phyloP scores from a whole-genome alignment of 805 yeast species.

The Wickerhamia fluorescens region DNA sequence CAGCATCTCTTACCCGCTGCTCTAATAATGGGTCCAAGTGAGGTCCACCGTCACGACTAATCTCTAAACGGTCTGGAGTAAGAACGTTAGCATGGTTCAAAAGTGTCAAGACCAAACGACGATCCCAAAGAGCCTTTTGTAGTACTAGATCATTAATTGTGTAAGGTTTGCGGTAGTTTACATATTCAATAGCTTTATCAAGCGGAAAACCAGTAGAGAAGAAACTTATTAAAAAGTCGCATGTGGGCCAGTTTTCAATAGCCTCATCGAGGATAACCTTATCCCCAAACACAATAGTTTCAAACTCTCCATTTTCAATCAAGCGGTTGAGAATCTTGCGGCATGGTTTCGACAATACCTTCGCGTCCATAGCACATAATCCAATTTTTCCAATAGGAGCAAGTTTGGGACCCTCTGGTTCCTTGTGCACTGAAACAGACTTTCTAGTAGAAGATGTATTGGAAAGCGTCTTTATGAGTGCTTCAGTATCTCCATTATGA shows the following conservation, averaged over 20 bases:
- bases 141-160: slow-evolving; percentile 80
- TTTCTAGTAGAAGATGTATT: slow-evolving; percentile 27
- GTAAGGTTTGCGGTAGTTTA: slow-evolving; percentile 82
- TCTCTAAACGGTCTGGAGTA: slow-evolving; percentile 82
- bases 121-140: slow-evolving; percentile 97
- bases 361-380: slow-evolving; percentile 98
- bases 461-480: slow-evolving; percentile 28
- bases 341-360: slow-evolving; percentile 93
- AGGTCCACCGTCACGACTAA: slow-evolving; percentile 97
- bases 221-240: slow-evolving; percentile 89
- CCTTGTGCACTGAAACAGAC: slow-evolving; percentile 28
- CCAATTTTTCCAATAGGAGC: slow-evolving; percentile 90
- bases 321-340: slow-evolving; percentile 81
- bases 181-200: slow-evolving; percentile 90
- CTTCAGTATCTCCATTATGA: not conserved
- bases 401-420: slow-evolving; percentile 40
- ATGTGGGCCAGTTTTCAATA: slow-evolving; percentile 98
- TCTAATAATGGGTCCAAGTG: slow-evolving; percentile 53
- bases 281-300: slow-evolving; percentile 94
- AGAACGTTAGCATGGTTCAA: slow-evolving; percentile 80
- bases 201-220: slow-evolving; percentile 96
- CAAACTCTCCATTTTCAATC: slow-evolving; percentile 91
- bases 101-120: slow-evolving; percentile 76
- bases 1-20: slow-evolving; percentile 38
- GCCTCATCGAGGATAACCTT: slow-evolving; percentile 90